Evolutionary conservation across 768 basidiomycete genomes (phyloP).

Genomic region (Crucibulum laeve): DNA sequence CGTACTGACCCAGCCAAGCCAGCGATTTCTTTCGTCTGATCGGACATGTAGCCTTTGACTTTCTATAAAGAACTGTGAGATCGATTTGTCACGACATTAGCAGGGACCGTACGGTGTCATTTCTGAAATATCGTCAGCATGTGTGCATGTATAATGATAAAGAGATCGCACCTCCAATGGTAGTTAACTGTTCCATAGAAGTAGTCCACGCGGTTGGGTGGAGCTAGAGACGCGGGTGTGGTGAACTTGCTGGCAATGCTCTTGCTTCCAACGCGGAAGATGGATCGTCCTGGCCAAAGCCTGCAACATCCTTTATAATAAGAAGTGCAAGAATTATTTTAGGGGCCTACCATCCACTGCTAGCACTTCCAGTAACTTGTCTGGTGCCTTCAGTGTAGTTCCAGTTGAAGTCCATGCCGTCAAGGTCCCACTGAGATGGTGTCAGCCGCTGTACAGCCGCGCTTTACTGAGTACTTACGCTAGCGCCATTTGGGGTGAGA

Average conservation of each 20-base stretch:
- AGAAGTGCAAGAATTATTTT: neutral
- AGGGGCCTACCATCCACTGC: neutral
- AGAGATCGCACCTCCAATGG: slow-evolving; percentile 5
- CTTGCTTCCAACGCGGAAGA: slow-evolving; percentile 8
- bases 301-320: neutral
- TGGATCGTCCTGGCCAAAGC: slow-evolving; percentile 7
- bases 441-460: too few relatives aligned
- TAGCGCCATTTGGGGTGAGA: slow-evolving; percentile 1
- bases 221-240: slow-evolving; percentile 3
- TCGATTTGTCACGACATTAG: too few relatives aligned
- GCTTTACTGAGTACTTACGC: neutral
- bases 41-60: too few relatives aligned
- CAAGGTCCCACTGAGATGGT: slow-evolving; percentile 4
- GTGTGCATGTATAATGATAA: too few relatives aligned
- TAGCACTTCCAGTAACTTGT: neutral
- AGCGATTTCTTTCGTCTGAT: too few relatives aligned
- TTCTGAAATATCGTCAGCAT: neutral
- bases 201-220: slow-evolving; percentile 5
- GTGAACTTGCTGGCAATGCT: slow-evolving; percentile 6
- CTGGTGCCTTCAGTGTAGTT: neutral
- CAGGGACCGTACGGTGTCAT: neutral
- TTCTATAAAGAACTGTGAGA: too few relatives aligned
- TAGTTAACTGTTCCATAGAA: slow-evolving; percentile 5
- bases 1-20: too few relatives aligned
- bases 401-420: slow-evolving; percentile 6